phyloP scores from a whole-genome alignment of 2,329 filamentous ascomycete genomes.

The Waltergamsia citrina region DNA sequence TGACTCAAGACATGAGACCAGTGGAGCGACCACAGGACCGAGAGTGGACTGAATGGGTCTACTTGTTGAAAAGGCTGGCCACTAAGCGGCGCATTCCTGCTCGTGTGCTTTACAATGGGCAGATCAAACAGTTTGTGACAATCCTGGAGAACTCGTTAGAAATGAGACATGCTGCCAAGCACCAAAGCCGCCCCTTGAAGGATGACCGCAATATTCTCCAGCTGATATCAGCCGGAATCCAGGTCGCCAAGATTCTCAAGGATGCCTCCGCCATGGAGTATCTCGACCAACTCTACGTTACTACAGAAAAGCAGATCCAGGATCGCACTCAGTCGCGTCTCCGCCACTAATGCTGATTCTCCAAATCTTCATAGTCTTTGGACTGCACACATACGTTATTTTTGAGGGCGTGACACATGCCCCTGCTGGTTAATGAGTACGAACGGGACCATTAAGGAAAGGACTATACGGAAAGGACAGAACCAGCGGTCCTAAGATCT shows the following conservation, averaged over 20 bases:
- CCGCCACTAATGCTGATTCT: conserved; percentile 8
- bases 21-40: conserved; percentile 66
- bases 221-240: conserved; percentile 76
- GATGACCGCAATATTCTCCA: conserved; percentile 85
- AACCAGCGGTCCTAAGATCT: not conserved
- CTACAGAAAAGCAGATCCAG: conserved; percentile 71
- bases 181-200: conserved; percentile 74
- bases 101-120: conserved; percentile 75
- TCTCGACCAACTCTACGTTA: conserved; percentile 71
- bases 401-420: not conserved
- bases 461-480: conserved; percentile 1
- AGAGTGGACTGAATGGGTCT: conserved; percentile 90
- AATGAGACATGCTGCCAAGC: conserved; percentile 77
- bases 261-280: conserved; percentile 78
- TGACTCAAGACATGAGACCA: conserved; percentile 73
- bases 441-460: too few species aligned
- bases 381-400: not conserved
- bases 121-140: conserved; percentile 86
- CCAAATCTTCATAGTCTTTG: not conserved
- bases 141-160: conserved; percentile 82
- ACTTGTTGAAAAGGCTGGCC: conserved; percentile 73
- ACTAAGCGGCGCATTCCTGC: conserved; percentile 81
- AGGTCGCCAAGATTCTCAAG: conserved; percentile 80
- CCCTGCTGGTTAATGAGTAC: not conserved
- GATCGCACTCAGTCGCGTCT: conserved; percentile 44